phyloP scores from a whole-genome alignment of 345 rosid genomes.

The Theobroma cacao region DNA sequence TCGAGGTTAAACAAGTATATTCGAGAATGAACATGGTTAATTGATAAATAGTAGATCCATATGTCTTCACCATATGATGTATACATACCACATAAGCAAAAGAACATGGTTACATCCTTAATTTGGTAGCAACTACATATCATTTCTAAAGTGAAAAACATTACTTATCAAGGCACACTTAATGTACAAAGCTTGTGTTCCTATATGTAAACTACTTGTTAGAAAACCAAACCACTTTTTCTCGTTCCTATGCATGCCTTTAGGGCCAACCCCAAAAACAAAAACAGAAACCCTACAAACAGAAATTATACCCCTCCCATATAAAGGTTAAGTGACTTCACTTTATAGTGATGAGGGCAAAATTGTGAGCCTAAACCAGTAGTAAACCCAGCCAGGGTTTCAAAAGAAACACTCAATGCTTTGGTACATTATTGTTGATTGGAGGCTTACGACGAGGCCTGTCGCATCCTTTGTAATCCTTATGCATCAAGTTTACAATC shows the following conservation, averaged over 20 bases:
- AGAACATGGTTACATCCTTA: neutral
- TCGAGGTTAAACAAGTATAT: neutral
- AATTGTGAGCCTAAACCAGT: slow-evolving; percentile 14
- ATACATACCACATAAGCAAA: neutral
- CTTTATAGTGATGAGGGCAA: slow-evolving; percentile 2
- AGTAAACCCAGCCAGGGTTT: slow-evolving; percentile 8
- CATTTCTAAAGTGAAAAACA: neutral
- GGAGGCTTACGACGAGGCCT: slow-evolving; percentile 47
- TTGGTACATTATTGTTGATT: slow-evolving; percentile 40
- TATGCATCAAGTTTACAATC: slow-evolving; percentile 34
- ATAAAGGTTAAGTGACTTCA: neutral
- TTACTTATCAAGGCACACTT: neutral
- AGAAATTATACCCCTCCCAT: neutral
- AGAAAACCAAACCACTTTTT: neutral
- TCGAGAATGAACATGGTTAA: neutral
- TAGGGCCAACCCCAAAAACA: neutral
- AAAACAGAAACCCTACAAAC: neutral
- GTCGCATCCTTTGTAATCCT: slow-evolving; percentile 32
- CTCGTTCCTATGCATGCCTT: neutral
- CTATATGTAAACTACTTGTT: neutral
- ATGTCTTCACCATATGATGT: neutral
- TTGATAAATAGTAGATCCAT: no score
- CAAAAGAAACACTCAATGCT: slow-evolving; percentile 19
- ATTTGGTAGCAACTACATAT: neutral
- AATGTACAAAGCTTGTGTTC: slow-evolving; percentile 4